Evolutionary conservation across 768 basidiomycete genomes (phyloP).

Genomic region (Postia placenta): DNA sequence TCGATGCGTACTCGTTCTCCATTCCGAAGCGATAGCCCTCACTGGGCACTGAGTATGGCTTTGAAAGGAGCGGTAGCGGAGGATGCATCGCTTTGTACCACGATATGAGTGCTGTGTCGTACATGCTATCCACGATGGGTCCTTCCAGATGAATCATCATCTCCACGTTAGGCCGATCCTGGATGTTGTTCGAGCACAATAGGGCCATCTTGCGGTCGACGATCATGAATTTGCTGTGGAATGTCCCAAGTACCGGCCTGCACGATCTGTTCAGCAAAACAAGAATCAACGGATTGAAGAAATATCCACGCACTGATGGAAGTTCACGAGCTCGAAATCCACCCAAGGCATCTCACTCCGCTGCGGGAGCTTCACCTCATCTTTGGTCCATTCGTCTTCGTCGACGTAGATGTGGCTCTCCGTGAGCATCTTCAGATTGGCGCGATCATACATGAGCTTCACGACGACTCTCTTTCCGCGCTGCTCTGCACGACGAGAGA

Average conservation of each 20-base stretch:
- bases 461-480: constrained; percentile 47
- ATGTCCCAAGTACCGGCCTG: constrained; percentile 53
- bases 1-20: constrained; percentile 20
- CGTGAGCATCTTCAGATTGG: constrained; percentile 45
- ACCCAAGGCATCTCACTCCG: constrained; percentile 54
- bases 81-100: constrained; percentile 48
- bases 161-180: constrained; percentile 46
- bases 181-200: constrained; percentile 65
- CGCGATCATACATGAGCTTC: constrained; percentile 69
- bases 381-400: constrained; percentile 37
- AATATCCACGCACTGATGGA: constrained; percentile 34
- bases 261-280: constrained; percentile 17
- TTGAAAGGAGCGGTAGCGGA: constrained; percentile 34
- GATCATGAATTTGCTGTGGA: constrained; percentile 67
- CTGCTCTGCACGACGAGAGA: constrained; percentile 41
- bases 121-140: constrained; percentile 61
- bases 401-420: constrained; percentile 43
- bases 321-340: constrained; percentile 55
- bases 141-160: constrained; percentile 72
- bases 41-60: constrained; percentile 25
- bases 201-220: constrained; percentile 64
- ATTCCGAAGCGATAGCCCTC: constrained; percentile 37
- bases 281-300: not conserved
- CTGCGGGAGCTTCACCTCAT: constrained; percentile 44
- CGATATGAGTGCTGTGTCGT: constrained; percentile 61